These are phyloP conservation scores for Monosporascus sp. DNA, from an alignment of 2,329 filamentous ascomycete genomes.

Conservation along the genomic window DNA sequence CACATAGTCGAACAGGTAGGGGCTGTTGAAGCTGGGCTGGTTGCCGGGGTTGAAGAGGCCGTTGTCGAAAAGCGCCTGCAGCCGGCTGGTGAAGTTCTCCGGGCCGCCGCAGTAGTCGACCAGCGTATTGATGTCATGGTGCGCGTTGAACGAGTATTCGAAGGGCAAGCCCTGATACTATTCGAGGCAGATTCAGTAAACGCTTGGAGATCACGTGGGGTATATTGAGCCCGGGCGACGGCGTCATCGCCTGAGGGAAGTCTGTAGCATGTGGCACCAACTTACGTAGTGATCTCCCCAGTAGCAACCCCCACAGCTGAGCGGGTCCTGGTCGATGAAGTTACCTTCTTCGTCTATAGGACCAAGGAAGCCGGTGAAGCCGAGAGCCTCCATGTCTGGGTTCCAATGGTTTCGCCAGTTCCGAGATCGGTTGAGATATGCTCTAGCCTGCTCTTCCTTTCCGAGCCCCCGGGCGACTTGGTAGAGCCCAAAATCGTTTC, in stretches of 20 bases:
- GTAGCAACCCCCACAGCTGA: constrained; percentile 59
- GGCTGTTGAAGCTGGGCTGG: constrained; percentile 61
- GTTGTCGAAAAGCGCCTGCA: constrained; percentile 56
- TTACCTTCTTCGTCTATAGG: constrained; percentile 48
- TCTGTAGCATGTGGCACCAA: neutral
- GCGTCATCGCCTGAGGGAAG: too few species aligned
- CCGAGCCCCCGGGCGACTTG: constrained; percentile 58
- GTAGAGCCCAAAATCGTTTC: constrained; percentile 64
- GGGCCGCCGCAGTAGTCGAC: constrained; percentile 51
- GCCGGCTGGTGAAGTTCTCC: constrained; percentile 47
- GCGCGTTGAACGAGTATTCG: constrained; percentile 64
- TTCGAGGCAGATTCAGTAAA: neutral
- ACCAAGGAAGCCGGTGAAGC: constrained; percentile 62
- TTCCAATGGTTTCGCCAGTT: constrained; percentile 75
- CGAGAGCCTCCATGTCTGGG: constrained; percentile 47
- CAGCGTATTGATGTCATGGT: constrained; percentile 57
- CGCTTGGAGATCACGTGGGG: too few species aligned
- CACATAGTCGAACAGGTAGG: constrained; percentile 65
- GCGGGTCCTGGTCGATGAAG: constrained; percentile 51
- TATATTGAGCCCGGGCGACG: too few species aligned
- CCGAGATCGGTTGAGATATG: constrained; percentile 57
- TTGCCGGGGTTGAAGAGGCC: constrained; percentile 63
- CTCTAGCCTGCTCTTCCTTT: constrained; percentile 43
- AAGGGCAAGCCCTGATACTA: constrained; percentile 55
- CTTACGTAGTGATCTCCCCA: constrained; percentile 50